Evolutionary conservation across 1,284 basidiomycete genomes (phyloP).

Genomic region (Papiliotrema terrestris): DNA sequence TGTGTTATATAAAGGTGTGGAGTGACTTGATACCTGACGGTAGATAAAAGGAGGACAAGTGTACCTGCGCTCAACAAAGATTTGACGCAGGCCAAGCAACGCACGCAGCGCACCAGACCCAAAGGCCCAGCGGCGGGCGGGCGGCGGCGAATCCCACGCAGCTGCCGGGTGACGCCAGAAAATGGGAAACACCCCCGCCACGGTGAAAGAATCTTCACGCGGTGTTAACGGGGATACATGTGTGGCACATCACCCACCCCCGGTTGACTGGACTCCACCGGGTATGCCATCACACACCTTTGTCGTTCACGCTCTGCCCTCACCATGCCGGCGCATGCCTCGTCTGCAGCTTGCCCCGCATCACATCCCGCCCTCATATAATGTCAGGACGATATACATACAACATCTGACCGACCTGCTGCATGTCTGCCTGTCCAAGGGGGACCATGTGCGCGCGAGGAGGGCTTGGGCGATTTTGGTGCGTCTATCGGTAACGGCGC

Average conservation of each 20-base stretch:
- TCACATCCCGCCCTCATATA: no score
- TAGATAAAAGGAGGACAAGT: slow-evolving; percentile 10
- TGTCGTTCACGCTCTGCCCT: background rate
- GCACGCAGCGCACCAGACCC: no score
- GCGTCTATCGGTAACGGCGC: slow-evolving; percentile 16
- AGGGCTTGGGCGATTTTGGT: slow-evolving; percentile 75
- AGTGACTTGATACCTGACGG: slow-evolving; percentile 3
- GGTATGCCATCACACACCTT: background rate
- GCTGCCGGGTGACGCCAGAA: no score
- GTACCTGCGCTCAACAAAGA: background rate
- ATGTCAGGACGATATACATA: slow-evolving; percentile 37
- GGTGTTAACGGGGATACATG: background rate
- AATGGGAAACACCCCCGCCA: no score
- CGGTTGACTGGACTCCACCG: no score
- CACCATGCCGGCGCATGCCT: background rate
- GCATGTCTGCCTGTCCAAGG: slow-evolving; percentile 66
- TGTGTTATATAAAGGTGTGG: slow-evolving; percentile 13
- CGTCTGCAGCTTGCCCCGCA: background rate
- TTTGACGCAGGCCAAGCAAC: background rate
- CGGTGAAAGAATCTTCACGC: background rate
- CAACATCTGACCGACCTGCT: slow-evolving; percentile 51
- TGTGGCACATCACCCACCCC: background rate
- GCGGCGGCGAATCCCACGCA: no score
- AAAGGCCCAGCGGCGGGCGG: no score
- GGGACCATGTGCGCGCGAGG: slow-evolving; percentile 63